phyloP scores from a whole-genome alignment of 192 early-diverging fungal genomes.

The Fimicolochytrium jonesii region DNA sequence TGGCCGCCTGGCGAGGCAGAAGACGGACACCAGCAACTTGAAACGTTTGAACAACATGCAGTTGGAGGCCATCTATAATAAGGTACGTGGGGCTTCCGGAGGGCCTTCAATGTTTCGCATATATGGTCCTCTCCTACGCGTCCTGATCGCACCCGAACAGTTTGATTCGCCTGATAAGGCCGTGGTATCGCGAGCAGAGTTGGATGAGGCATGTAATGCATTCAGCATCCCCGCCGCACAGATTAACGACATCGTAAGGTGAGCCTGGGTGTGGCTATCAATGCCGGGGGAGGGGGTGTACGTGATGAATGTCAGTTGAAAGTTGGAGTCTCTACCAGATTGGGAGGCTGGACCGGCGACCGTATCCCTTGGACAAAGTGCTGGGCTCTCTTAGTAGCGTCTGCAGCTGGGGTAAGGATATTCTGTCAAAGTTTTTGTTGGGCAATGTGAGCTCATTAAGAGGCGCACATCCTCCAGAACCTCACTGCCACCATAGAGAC shows the following conservation, averaged over 20 bases:
- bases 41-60: constrained; percentile 36
- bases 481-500: constrained; percentile 35
- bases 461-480: constrained; percentile 6
- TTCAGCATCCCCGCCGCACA: constrained; percentile 16
- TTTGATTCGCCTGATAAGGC: constrained; percentile 11
- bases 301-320: neutral
- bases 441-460: no score
- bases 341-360: constrained; percentile 40
- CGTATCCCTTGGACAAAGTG: constrained; percentile 43
- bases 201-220: constrained; percentile 33
- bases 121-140: no score
- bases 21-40: constrained; percentile 9
- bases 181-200: constrained; percentile 12
- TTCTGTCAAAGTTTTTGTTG: no score
- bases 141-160: no score
- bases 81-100: constrained; percentile 15
- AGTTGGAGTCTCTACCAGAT: no score
- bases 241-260: constrained; percentile 32
- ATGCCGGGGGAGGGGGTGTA: no score
- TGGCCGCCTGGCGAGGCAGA: constrained; percentile 34
- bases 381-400: constrained; percentile 41
- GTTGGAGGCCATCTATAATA: constrained; percentile 40
- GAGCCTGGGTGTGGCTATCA: no score
- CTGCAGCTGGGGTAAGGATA: constrained; percentile 29
- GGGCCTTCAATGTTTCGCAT: neutral